Evolutionary conservation across 2,329 filamentous ascomycete genomes (phyloP), one percentile per base, ranked within the genome.

Genomic region (Cytospora piceae): DNA sequence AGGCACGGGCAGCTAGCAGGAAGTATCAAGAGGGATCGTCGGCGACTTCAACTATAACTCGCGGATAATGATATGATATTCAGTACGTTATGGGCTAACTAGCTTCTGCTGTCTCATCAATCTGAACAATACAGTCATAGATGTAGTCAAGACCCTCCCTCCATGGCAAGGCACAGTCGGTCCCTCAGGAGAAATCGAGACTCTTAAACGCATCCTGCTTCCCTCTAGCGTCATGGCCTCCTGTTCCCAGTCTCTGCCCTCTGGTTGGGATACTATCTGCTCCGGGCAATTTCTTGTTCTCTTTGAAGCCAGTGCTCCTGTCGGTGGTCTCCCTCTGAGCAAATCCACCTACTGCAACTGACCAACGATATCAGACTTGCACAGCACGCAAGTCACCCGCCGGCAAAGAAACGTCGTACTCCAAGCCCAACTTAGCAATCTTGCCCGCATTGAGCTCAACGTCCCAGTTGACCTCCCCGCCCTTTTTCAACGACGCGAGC

Each of bases 391-490:
- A 5, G 67, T 87, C 83, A 11, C 81, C 82, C 20, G 74, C 74
- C 1, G 88, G 88, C 70, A 85, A 78, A 27, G 80, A 81, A 22
- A 88, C 82, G 67, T 85, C 82, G 74, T 90, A 91, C 76, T 88
- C 86, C 66, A 91, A 72, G 29, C 77, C 76, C 67, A 91, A 74
- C 74, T 83, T 83, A 20, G 85, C 83, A 4, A 82, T 80, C 70
- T 82, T 81, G 31, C 87, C 86, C 0, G 85, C 80, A 67, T 87
- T 83, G 59, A 90, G 74, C 53, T 74, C 79, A 14, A 90, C 81
- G 61, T 84, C 80, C 86, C 87, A 90, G 62, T 74, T 74, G 5
- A 90, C 74, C 74, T 88, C 83, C 2, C 87, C 87, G 5, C 75
- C 78, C 75, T 86, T 86, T 73, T 82, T 83, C 60, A 88, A 71